Conservation (phyloP, 2,329 filamentous ascomycete species). For the Thyridium curvatum region DNA sequence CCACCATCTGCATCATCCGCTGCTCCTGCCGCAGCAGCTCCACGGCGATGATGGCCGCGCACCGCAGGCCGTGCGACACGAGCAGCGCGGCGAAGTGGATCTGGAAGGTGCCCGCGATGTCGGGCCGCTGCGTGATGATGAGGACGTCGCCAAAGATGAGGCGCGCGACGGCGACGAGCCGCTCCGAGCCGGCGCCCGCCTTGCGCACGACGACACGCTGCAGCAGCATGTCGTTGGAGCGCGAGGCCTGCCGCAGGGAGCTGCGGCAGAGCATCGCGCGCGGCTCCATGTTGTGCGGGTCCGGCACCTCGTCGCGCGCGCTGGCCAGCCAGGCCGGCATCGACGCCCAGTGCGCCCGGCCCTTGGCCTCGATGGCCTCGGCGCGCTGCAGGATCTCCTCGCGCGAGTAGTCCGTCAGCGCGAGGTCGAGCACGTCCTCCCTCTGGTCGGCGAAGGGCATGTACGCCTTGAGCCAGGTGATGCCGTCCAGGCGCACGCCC, state of each 20-base stretch:
- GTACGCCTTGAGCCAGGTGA: slow-evolving; percentile 18
- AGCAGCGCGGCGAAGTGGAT: slow-evolving; percentile 20
- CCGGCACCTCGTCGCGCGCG: slow-evolving; percentile 9
- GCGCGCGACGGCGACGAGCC: slow-evolving; percentile 20
- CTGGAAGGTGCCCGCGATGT: slow-evolving; percentile 19
- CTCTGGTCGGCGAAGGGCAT: slow-evolving; percentile 15
- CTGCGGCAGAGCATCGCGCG: slow-evolving; percentile 16
- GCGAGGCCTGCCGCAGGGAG: slow-evolving; percentile 14
- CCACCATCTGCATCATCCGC: slow-evolving; percentile 16
- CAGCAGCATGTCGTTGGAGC: slow-evolving; percentile 22
- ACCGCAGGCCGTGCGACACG: slow-evolving; percentile 22
- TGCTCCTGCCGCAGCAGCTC: slow-evolving; percentile 27
- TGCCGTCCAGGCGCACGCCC: slow-evolving; percentile 12
- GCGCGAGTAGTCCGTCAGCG: slow-evolving; percentile 17
- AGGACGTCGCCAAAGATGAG: slow-evolving; percentile 23
- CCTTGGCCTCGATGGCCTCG: slow-evolving; percentile 9
- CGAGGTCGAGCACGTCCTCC: slow-evolving; percentile 28
- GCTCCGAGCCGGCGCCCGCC: slow-evolving; percentile 22
- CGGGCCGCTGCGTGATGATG: slow-evolving; percentile 20
- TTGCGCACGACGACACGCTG: slow-evolving; percentile 25
- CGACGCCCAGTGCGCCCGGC: slow-evolving; percentile 14
- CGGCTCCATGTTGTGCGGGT: slow-evolving; percentile 13
- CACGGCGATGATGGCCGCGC: slow-evolving; percentile 25
- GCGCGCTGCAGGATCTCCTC: slow-evolving; percentile 17
- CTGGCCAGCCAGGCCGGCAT: slow-evolving; percentile 16